A percentile compares a stretch with the other conserved stretches of the same genome.
phyloP scores from a whole-genome alignment of 371 early-diverging fungal genomes.

The Capillidium heterosporum region DNA sequence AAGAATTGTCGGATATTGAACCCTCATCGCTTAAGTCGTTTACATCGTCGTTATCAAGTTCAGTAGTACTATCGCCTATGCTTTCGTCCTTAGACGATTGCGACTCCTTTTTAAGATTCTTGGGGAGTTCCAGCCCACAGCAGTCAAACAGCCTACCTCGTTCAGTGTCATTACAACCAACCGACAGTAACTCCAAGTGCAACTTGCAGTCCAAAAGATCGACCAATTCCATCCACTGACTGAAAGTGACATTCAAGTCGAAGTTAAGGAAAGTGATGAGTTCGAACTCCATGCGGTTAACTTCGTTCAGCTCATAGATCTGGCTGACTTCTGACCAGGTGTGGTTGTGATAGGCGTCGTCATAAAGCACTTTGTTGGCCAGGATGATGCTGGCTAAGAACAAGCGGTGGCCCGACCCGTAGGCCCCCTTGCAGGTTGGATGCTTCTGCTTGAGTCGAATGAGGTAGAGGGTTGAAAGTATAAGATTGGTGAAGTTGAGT shows the following conservation, averaged over 20 bases:
- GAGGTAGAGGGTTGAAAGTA: conserved; percentile 26
- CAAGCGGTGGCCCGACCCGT: conserved; percentile 34
- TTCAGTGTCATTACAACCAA: background rate
- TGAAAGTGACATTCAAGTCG: conserved; percentile 21
- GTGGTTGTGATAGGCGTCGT: conserved; percentile 43
- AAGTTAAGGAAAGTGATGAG: conserved; percentile 31
- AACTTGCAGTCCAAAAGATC: conserved; percentile 1
- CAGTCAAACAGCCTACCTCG: background rate
- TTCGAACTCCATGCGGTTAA: conserved; percentile 46
- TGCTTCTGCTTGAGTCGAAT: conserved; percentile 29
- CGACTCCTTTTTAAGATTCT: too few relatives aligned
- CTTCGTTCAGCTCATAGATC: conserved; percentile 25
- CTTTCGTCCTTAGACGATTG: too few relatives aligned
- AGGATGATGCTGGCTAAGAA: conserved; percentile 33
- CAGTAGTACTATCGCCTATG: too few relatives aligned
- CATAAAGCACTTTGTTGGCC: conserved; percentile 36
- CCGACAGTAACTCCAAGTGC: background rate
- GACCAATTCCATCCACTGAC: conserved; percentile 28
- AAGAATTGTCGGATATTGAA: too few relatives aligned
- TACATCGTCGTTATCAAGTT: too few relatives aligned
- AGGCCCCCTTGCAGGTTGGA: conserved; percentile 28
- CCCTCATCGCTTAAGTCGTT: too few relatives aligned
- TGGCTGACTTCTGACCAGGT: conserved; percentile 36
- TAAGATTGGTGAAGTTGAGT: background rate
- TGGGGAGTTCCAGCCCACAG: background rate